These are phyloP conservation scores for Candida germanica DNA, from an alignment of 805 yeast species.

Conservation along the genomic window DNA sequence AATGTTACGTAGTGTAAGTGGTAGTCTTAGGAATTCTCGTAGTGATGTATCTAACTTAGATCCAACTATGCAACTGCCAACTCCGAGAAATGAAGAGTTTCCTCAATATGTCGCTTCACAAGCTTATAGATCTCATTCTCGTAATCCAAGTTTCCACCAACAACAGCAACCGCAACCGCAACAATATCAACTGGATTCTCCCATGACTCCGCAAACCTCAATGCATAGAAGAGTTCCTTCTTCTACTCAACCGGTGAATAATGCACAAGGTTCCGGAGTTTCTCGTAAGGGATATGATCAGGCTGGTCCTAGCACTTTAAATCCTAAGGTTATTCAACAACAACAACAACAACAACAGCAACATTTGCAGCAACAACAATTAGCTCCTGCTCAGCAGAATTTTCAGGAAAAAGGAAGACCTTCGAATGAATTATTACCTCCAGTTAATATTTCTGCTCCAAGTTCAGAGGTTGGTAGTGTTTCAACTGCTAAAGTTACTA, in stretches of 20 bases:
- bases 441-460: slow-evolving; percentile 22
- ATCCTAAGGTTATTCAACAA: slow-evolving; percentile 11
- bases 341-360: not conserved
- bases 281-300: slow-evolving; percentile 1
- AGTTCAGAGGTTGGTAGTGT: slow-evolving; percentile 8
- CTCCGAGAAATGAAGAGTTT: slow-evolving; percentile 12
- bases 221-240: slow-evolving; percentile 13
- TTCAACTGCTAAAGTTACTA: slow-evolving; percentile 7
- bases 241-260: slow-evolving; percentile 3
- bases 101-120: slow-evolving; percentile 12
- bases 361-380: too few relatives aligned
- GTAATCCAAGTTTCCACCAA: slow-evolving; percentile 13
- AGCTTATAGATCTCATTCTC: slow-evolving; percentile 14
- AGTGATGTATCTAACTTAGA: slow-evolving; percentile 10
- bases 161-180: slow-evolving; percentile 2
- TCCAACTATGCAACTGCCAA: slow-evolving; percentile 8
- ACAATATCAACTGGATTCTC: not conserved
- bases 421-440: slow-evolving; percentile 33
- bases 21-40: slow-evolving; percentile 22
- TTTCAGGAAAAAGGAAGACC: slow-evolving; percentile 1
- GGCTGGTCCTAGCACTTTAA: slow-evolving; percentile 7
- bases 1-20: slow-evolving; percentile 60
- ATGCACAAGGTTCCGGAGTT: slow-evolving; percentile 6
- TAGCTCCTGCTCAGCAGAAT: slow-evolving; percentile 4
- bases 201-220: slow-evolving; percentile 9